Evolutionary conservation across 257 asterid genomes (phyloP).

Genomic region (Fraxinus anomala): DNA sequence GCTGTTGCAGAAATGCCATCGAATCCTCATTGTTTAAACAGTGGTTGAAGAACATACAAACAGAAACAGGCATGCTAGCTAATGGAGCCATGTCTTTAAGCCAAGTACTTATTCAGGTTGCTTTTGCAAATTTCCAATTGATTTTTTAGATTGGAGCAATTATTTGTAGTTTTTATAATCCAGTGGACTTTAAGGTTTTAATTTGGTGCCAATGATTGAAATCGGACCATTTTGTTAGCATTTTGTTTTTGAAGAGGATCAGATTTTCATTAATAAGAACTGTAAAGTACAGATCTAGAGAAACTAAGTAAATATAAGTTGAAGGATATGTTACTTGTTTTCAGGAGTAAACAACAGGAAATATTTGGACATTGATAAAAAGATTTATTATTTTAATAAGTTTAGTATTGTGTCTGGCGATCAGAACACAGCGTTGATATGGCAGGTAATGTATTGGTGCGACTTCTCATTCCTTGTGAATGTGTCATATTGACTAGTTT

Average conservation of each 20-base stretch:
- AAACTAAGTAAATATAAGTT: background rate
- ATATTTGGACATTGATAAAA: background rate
- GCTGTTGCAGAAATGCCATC: conserved; percentile 75
- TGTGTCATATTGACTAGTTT: conserved; percentile 9
- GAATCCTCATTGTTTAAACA: conserved; percentile 75
- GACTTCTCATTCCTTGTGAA: background rate
- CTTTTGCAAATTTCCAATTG: conserved; percentile 7
- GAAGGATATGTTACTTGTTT: background rate
- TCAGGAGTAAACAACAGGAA: background rate
- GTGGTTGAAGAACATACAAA: conserved; percentile 77
- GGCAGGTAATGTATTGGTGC: background rate
- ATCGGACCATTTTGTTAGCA: background rate
- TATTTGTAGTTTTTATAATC: background rate
- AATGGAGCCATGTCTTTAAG: conserved; percentile 64
- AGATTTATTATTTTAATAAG: background rate
- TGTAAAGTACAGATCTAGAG: background rate
- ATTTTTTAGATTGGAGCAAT: conserved; percentile 12
- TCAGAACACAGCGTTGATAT: background rate
- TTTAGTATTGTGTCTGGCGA: background rate
- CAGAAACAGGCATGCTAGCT: conserved; percentile 66
- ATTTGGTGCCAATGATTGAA: background rate
- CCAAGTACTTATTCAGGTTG: conserved; percentile 81
- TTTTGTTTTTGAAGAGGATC: background rate
- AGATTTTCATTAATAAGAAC: background rate
- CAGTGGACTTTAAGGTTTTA: background rate